Conservation (phyloP, 2,329 filamentous ascomycete species). For the Falciphora oryzae region DNA sequence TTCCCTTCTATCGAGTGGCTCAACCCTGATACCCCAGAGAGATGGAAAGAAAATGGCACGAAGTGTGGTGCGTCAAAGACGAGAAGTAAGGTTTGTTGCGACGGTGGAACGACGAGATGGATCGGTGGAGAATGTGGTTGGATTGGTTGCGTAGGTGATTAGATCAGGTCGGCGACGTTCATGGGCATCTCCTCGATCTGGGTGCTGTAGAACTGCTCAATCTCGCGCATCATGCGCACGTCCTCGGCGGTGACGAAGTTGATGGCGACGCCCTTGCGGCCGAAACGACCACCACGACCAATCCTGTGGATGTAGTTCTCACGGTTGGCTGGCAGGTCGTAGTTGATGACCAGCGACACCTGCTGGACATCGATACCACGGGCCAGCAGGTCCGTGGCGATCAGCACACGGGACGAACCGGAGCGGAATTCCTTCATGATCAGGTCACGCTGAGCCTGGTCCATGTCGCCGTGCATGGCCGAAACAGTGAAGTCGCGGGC, state of each 20-base stretch:
- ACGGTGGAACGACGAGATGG: slow-evolving; percentile 1
- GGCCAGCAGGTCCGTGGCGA: slow-evolving; percentile 97
- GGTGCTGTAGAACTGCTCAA: slow-evolving; percentile 93
- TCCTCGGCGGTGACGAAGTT: slow-evolving; percentile 99
- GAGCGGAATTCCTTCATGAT: slow-evolving; percentile 99
- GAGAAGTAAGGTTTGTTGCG: slow-evolving; percentile 10
- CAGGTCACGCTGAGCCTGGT: slow-evolving; percentile 93
- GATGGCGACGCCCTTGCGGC: slow-evolving; percentile 97
- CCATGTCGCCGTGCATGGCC: slow-evolving; percentile 99
- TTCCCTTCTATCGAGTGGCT: slow-evolving; percentile 17
- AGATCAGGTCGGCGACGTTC: slow-evolving; percentile 68
- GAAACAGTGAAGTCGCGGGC: slow-evolving; percentile 98
- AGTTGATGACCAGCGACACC: slow-evolving; percentile 97
- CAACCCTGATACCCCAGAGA: slow-evolving; percentile 14
- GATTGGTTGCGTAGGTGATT: slow-evolving; percentile 4
- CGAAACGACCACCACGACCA: slow-evolving; percentile 89
- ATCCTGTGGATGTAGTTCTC: slow-evolving; percentile 99
- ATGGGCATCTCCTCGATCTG: slow-evolving; percentile 99
- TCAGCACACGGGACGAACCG: slow-evolving; percentile 91
- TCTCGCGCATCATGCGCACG: slow-evolving; percentile 93
- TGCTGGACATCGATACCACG: slow-evolving; percentile 99
- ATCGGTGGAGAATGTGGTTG: background rate
- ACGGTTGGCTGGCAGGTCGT: slow-evolving; percentile 95
- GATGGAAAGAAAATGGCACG: slow-evolving; percentile 13
- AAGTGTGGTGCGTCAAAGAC: slow-evolving; percentile 14